A percentile compares a stretch with the other conserved stretches of the same genome.
Conservation (phyloP, 176 grass and related monocot genomes). For the Saccharum spontaneum region DNA sequence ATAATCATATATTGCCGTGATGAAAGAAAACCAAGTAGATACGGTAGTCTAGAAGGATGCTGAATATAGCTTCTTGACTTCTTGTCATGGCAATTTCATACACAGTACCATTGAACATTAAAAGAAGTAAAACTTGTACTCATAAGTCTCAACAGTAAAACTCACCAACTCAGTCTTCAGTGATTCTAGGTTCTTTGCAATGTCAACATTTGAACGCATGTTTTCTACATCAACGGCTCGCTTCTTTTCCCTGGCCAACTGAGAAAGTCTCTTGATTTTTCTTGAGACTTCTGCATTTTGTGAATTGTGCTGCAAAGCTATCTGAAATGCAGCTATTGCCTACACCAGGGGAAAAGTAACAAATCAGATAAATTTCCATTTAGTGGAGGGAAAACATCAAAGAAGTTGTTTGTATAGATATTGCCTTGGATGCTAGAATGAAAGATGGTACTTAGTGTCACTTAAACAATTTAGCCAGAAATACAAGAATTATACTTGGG, state of each 20-base stretch:
- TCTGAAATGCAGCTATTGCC: conserved; percentile 78
- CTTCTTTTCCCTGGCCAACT: conserved; percentile 83
- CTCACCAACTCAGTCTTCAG: conserved; percentile 83
- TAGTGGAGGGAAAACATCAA: not conserved
- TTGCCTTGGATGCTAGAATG: not conserved
- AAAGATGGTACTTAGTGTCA: not conserved
- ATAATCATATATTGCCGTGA: not conserved
- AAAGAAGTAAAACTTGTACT: not conserved
- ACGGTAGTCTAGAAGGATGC: not conserved
- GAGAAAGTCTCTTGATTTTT: conserved; percentile 89
- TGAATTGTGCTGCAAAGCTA: conserved; percentile 86
- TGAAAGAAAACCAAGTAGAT: conserved; percentile 12
- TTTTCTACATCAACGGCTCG: conserved; percentile 68
- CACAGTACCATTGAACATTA: not conserved
- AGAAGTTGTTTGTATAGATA: not conserved
- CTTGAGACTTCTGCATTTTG: conserved; percentile 82
- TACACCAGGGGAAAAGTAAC: conserved; percentile 29
- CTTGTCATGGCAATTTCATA: not conserved
- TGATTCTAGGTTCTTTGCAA: conserved; percentile 63
- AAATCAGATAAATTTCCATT: conserved; percentile 11
- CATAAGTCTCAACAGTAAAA: conserved; percentile 17
- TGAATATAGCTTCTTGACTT: not conserved
- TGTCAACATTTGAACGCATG: conserved; percentile 68
- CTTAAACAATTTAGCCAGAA: conserved; percentile 15
- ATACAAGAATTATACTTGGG: not conserved